A percentile compares a stretch with the other conserved stretches of the same genome.
These are phyloP conservation scores for Thermomucor indicae-seudaticae DNA, from an alignment of 371 early-diverging fungal genomes.

Conservation along the genomic window DNA sequence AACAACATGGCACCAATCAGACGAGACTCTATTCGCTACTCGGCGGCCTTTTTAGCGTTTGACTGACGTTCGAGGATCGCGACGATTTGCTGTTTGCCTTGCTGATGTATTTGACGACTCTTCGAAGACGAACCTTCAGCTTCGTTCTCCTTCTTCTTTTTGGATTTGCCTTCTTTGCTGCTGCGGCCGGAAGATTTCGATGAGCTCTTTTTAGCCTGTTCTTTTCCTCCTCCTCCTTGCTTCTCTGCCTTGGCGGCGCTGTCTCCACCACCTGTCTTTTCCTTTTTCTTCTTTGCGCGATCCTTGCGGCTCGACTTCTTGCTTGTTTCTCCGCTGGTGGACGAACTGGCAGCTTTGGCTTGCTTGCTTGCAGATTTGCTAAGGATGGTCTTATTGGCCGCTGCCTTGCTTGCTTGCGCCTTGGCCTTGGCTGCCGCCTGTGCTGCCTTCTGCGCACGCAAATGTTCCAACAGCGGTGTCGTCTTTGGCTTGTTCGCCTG, in stretches of 20 bases:
- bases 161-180: background rate
- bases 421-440: constrained; percentile 50
- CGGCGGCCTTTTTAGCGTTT: background rate
- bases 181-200: background rate
- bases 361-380: constrained; percentile 4
- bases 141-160: constrained; percentile 16
- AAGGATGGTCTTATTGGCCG: constrained; percentile 27
- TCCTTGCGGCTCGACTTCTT: constrained; percentile 30
- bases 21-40: too few species aligned
- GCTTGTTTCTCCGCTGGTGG: constrained; percentile 5
- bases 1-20: too few species aligned
- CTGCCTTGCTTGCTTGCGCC: constrained; percentile 42
- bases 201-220: background rate
- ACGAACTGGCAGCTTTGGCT: constrained; percentile 9
- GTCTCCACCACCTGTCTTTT: constrained; percentile 14
- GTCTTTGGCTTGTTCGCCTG: constrained; percentile 51
- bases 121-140: constrained; percentile 11
- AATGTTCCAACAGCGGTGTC: constrained; percentile 73
- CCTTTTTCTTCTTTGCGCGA: constrained; percentile 26
- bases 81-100: constrained; percentile 17
- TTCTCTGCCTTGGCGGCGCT: background rate
- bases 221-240: background rate
- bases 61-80: constrained; percentile 28
- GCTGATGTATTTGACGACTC: constrained; percentile 4
- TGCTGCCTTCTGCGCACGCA: constrained; percentile 76